Conservation (phyloP, 2,329 filamentous ascomycete genomes). For the Paraphaeosphaeria minitans region DNA sequence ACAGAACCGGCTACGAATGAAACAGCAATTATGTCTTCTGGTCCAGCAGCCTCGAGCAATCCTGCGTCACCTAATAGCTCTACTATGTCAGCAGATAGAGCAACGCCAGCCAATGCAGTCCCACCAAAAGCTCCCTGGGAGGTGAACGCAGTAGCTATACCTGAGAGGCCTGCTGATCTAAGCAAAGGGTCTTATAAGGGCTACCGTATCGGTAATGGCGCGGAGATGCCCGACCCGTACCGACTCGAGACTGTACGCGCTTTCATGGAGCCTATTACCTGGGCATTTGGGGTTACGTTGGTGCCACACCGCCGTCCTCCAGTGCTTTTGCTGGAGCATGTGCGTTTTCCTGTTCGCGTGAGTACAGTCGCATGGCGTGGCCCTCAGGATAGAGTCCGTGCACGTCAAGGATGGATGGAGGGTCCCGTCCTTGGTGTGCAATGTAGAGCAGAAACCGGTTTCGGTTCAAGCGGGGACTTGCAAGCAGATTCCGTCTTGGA, state of each 20-base stretch:
- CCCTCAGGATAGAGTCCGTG: slow-evolving; percentile 58
- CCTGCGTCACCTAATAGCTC: not conserved
- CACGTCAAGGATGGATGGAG: slow-evolving; percentile 61
- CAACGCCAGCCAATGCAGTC: slow-evolving; percentile 33
- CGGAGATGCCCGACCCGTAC: slow-evolving; percentile 63
- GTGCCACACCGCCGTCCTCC: slow-evolving; percentile 53
- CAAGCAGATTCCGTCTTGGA: slow-evolving; percentile 53
- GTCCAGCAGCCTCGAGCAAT: slow-evolving; percentile 17
- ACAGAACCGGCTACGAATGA: slow-evolving; percentile 29
- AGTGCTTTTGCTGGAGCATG: slow-evolving; percentile 53
- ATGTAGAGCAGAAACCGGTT: slow-evolving; percentile 60
- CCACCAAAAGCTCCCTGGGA: slow-evolving; percentile 37
- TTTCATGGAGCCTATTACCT: slow-evolving; percentile 63
- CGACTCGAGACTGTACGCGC: slow-evolving; percentile 61
- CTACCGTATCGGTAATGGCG: slow-evolving; percentile 61
- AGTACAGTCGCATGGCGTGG: slow-evolving; percentile 60
- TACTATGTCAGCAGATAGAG: slow-evolving; percentile 27
- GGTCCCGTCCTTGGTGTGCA: slow-evolving; percentile 63
- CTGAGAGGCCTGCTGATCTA: slow-evolving; percentile 29
- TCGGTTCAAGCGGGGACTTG: slow-evolving; percentile 47
- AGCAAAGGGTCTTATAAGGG: slow-evolving; percentile 59
- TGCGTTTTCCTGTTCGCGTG: slow-evolving; percentile 63
- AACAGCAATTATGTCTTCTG: slow-evolving; percentile 16
- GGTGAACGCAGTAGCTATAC: slow-evolving; percentile 24
- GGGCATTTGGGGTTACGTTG: slow-evolving; percentile 63